These are phyloP conservation scores for Tuber microsphaerosporum DNA, from an alignment of 495 filamentous ascomycete genomes.

Conservation along the genomic window DNA sequence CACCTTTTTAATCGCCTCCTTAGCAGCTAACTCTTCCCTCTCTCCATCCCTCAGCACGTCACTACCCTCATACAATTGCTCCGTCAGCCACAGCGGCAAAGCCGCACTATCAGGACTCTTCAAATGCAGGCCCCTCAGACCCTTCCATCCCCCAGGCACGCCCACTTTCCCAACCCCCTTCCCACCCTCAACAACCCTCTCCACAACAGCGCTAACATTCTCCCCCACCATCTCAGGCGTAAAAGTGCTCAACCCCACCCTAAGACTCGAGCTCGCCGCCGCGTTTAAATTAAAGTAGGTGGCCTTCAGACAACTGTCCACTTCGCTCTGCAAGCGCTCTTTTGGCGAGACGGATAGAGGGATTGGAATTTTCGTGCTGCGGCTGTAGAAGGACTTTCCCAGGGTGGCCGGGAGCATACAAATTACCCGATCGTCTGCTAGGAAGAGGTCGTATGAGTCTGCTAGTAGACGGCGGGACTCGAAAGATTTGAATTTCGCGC, in stretches of 20 bases:
- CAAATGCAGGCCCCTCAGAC: conserved; percentile 73
- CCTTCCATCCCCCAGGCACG: conserved; percentile 75
- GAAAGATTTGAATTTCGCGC: conserved; percentile 75
- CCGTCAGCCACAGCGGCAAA: conserved; percentile 83
- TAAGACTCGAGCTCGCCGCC: conserved; percentile 57
- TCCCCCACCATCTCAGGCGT: conserved; percentile 65
- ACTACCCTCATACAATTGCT: conserved; percentile 76
- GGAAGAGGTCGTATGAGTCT: conserved; percentile 76
- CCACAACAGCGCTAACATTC: conserved; percentile 67
- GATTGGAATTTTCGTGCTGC: conserved; percentile 71
- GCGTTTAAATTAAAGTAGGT: conserved; percentile 69
- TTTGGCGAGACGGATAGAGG: conserved; percentile 62
- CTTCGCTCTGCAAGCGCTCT: conserved; percentile 58
- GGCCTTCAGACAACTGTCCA: neutral
- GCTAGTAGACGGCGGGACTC: conserved; percentile 79
- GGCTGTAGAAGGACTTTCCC: conserved; percentile 81
- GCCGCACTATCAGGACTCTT: conserved; percentile 81
- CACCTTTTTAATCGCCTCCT: conserved; percentile 42
- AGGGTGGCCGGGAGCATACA: conserved; percentile 67
- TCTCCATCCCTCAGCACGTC: conserved; percentile 63
- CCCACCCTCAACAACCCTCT: conserved; percentile 53
- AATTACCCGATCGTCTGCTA: conserved; percentile 76
- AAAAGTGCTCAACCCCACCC: conserved; percentile 65
- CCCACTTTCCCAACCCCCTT: conserved; percentile 42
- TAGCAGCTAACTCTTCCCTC: conserved; percentile 42